A percentile compares a stretch with the other conserved stretches of the same genome.
phyloP scores from a whole-genome alignment of 2,329 filamentous ascomycete species.

The Calonectria leucothoes region DNA sequence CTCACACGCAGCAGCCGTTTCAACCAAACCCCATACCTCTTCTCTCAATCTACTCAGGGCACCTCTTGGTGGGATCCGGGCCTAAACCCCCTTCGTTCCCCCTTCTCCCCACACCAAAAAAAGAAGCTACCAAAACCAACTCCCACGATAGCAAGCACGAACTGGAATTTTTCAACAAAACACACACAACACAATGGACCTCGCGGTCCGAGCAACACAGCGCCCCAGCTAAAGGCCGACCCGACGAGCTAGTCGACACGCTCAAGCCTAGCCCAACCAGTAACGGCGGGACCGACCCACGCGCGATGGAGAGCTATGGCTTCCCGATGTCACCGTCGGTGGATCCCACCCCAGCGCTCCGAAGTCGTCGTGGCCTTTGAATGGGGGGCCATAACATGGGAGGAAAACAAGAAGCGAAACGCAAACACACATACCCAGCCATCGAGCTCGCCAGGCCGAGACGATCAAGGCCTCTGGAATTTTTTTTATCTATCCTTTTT shows the following conservation, averaged over 20 bases:
- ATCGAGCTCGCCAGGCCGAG: not conserved
- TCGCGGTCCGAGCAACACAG: slow-evolving; percentile 31
- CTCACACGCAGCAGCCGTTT: not conserved
- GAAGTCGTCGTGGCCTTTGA: not conserved
- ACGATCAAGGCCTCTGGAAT: not conserved
- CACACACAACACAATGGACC: slow-evolving; percentile 27
- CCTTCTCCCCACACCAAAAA: not conserved
- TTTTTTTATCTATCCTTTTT: not conserved
- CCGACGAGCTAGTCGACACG: slow-evolving; percentile 2
- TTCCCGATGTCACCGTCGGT: not conserved
- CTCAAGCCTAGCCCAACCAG: slow-evolving; percentile 4
- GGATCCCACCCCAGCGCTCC: not conserved
- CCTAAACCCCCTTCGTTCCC: not conserved
- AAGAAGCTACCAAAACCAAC: slow-evolving; percentile 12
- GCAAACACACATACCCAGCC: not conserved
- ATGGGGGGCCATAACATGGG: not conserved
- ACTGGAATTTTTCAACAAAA: slow-evolving; percentile 20
- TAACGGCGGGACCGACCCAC: not conserved
- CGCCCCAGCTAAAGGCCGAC: slow-evolving; percentile 20
- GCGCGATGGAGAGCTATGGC: slow-evolving; percentile 8
- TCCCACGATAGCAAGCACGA: slow-evolving; percentile 24
- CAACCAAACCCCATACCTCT: not conserved
- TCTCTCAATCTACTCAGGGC: slow-evolving; percentile 1
- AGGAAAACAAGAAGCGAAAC: not conserved
- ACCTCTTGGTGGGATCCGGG: not conserved